Base-by-base conservation (phyloP, 768 basidiomycete genomes). In the Tylopilus plumbeoviolaceoides region DNA sequence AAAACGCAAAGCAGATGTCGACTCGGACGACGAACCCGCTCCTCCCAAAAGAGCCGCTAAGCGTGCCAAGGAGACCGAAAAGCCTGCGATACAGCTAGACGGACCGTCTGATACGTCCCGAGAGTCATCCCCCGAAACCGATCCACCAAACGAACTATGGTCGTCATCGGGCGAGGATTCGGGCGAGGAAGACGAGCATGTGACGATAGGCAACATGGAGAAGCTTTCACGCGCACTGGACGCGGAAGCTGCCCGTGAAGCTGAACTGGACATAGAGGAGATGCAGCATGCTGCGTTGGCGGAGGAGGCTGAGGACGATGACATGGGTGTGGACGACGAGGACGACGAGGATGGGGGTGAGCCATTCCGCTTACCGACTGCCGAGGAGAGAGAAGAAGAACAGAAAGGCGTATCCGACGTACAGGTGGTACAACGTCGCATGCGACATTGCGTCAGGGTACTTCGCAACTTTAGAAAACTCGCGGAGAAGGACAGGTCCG, bases 121-220 rank as follows among this genome's bases (percentile, higher is more conserved):
- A 76, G 71, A 50, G 79, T 79, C 57, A 78, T 80, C 65, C 75
- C 84, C 35, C 74, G 53, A 60, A 12, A 30, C 40, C n/a, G 80
- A 48, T 49, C 48, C 28, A 27, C 59, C 61, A 35, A 58, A 66
- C 40, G 42, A 53, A 18, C 48, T 66, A 21, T 64, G 63, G 63
- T 78, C 78, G 7, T 75, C 78, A 17, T 72, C 75, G 39, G 71
- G 65, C 1, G 70, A 67, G 28, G 74, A 75, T 10, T 75, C 75
- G 7, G 77, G 71, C 7, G 78, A 77, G n/a, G 74, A 76, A 43
- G 77, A 75, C 8, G 78, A 78, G 12, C 85, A 75, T 47, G 70
- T 85, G 31, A 93, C 90, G 7, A 83, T 83, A 71, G 80, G 79
- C 23, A 93, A 91, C 62, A 90, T 93, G 79, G 91, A 88, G 57